Percentiles rank a stretch among this genome's conserved stretches.
Conservation (phyloP, 2,329 filamentous ascomycete genomes). For the Xylariaceae sp. region DNA sequence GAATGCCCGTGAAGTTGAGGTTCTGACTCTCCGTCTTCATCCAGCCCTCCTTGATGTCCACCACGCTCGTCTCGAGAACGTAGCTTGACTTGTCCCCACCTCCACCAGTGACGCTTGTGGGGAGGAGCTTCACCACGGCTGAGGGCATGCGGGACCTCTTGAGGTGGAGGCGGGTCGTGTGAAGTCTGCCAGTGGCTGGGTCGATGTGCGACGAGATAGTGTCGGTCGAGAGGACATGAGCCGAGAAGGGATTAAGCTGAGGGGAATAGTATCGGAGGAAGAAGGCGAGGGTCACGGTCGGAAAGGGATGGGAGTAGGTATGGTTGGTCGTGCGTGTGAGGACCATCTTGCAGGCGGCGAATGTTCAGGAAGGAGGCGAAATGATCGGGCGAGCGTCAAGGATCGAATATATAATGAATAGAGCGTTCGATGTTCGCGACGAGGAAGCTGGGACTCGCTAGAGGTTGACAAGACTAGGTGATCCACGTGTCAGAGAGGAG, state of each 20-base stretch:
- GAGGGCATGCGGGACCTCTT: constrained; percentile 73
- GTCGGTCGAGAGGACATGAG: constrained; percentile 76
- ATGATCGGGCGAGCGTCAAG: no score
- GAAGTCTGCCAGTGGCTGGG: constrained; percentile 62
- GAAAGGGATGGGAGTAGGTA: constrained; percentile 73
- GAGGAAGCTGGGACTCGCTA: not conserved
- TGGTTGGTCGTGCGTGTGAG: constrained; percentile 60
- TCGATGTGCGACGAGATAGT: constrained; percentile 71
- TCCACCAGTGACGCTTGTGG: constrained; percentile 60
- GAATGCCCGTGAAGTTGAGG: constrained; percentile 72
- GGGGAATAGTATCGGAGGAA: constrained; percentile 76
- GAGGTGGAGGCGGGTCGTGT: constrained; percentile 72
- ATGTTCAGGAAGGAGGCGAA: not conserved
- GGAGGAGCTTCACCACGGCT: constrained; percentile 68
- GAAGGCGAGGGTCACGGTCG: constrained; percentile 80
- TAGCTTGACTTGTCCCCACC: constrained; percentile 65
- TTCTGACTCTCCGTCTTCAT: constrained; percentile 78
- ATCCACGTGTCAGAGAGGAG: not conserved
- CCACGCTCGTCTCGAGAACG: constrained; percentile 71
- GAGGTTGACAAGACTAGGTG: not conserved
- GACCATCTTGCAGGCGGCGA: constrained; percentile 41
- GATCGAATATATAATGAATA: not conserved
- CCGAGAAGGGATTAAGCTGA: constrained; percentile 68
- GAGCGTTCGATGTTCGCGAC: not conserved
- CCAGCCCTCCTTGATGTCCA: constrained; percentile 73